Percentiles rank a stretch among this genome's conserved stretches.
These are phyloP conservation scores for Mortierella alpina DNA, from an alignment of 192 early-diverging fungal species.

Conservation along the genomic window DNA sequence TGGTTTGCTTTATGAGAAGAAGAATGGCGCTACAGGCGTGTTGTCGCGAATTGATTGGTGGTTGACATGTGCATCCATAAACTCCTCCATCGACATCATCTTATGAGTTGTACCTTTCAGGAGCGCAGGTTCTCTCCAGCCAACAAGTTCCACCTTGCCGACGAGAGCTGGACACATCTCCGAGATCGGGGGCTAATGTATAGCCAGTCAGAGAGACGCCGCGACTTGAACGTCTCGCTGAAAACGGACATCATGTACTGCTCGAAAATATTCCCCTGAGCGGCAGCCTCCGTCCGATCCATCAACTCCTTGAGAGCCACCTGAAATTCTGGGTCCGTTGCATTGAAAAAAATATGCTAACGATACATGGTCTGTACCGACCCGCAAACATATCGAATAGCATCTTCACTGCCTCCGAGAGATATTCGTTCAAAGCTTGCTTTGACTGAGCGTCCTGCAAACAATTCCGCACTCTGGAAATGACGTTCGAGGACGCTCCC, in stretches of 20 bases:
- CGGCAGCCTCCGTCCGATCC: background rate
- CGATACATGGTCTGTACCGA: slow-evolving; percentile 17
- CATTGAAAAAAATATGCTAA: slow-evolving; percentile 8
- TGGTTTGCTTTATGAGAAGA: slow-evolving; percentile 17
- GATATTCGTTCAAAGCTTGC: slow-evolving; percentile 17
- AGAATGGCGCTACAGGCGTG: slow-evolving; percentile 22
- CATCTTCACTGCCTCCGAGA: slow-evolving; percentile 21
- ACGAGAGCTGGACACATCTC: slow-evolving; percentile 32
- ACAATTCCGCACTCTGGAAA: slow-evolving; percentile 16
- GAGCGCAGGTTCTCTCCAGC: slow-evolving; percentile 27
- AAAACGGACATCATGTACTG: slow-evolving; percentile 15
- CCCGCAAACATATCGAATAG: slow-evolving; percentile 23
- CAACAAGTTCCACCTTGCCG: slow-evolving; percentile 29
- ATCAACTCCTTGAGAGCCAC: slow-evolving; percentile 6
- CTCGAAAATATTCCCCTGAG: slow-evolving; percentile 15
- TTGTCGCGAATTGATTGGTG: slow-evolving; percentile 8
- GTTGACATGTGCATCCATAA: slow-evolving; percentile 33
- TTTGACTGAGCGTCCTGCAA: slow-evolving; percentile 26
- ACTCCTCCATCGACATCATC: slow-evolving; percentile 17
- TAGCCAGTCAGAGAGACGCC: too few relatives aligned
- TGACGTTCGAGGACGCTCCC: slow-evolving; percentile 4
- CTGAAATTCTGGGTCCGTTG: slow-evolving; percentile 6
- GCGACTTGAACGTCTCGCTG: slow-evolving; percentile 24
- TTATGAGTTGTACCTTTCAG: slow-evolving; percentile 12
- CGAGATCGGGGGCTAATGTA: slow-evolving; percentile 24